Conservation (phyloP, 1,284 basidiomycete genomes). For the Moesziomyces aphidis region DNA sequence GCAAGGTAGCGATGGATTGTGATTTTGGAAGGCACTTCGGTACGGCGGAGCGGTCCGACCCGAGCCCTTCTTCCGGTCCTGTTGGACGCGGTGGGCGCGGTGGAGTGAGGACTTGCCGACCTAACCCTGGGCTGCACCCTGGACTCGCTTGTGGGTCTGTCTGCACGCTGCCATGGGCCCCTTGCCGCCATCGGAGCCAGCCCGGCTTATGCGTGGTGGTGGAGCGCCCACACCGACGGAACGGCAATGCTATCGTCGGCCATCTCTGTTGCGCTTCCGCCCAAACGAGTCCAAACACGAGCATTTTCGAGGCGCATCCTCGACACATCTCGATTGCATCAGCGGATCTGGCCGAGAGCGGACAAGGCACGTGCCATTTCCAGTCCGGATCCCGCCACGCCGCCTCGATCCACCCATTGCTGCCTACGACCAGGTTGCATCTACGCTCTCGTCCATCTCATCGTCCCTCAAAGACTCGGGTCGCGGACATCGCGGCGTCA, state of each 20-base stretch:
- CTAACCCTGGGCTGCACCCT: conserved; percentile 23
- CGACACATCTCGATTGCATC: no score
- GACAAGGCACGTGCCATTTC: background rate
- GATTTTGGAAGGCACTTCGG: background rate
- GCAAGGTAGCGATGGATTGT: background rate
- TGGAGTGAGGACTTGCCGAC: background rate
- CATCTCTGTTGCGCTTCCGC: background rate
- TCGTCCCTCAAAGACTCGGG: no score
- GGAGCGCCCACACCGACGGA: background rate
- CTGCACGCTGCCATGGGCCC: background rate
- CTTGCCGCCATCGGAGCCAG: background rate
- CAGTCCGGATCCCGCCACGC: no score
- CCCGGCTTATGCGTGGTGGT: background rate
- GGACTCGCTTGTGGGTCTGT: conserved; percentile 2
- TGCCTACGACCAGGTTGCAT: background rate
- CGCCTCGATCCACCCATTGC: background rate
- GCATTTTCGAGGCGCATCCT: no score
- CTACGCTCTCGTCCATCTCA: no score
- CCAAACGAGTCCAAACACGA: no score
- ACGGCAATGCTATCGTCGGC: background rate
- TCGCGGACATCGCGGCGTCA: no score
- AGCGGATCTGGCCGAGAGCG: no score
- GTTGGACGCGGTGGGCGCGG: background rate
- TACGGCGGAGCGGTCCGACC: background rate
- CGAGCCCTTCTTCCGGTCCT: conserved; percentile 1